A percentile compares a stretch with the other conserved stretches of the same genome.
These are phyloP conservation scores for Wickerhamomyces tratensis DNA, from an alignment of 805 yeast genomes.

Conservation along the genomic window DNA sequence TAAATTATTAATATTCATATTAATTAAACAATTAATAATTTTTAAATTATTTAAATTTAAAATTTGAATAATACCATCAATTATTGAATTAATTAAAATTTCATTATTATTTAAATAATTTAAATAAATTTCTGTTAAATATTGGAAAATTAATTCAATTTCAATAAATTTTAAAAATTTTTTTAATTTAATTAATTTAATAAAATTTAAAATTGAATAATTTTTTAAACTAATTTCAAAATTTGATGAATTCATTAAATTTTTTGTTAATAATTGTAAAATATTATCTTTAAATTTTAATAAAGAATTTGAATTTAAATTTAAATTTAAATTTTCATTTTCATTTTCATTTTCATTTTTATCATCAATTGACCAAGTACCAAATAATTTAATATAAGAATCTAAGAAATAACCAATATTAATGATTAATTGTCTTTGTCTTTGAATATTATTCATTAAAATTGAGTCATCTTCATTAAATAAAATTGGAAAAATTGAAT, in stretches of 20 bases:
- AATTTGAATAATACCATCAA: constrained; percentile 43
- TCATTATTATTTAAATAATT: constrained; percentile 31
- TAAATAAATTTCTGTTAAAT: constrained; percentile 54
- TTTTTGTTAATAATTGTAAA: constrained; percentile 55
- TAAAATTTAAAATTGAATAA: constrained; percentile 54
- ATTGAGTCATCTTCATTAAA: constrained; percentile 15
- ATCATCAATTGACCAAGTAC: constrained; percentile 9
- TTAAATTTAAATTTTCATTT: no score
- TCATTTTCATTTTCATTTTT: constrained; percentile 2
- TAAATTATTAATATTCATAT: no score
- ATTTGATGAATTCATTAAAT: constrained; percentile 56
- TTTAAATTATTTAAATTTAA: constrained; percentile 9
- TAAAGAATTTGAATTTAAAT: no score
- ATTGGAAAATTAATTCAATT: constrained; percentile 49
- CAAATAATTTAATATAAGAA: constrained; percentile 38
- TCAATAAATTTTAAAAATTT: constrained; percentile 46
- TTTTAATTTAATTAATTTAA: constrained; percentile 41
- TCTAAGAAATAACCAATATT: constrained; percentile 49
- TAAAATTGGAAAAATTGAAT: constrained; percentile 34
- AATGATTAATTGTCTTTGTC: constrained; percentile 50
- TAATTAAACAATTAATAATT: no score
- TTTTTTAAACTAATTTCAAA: constrained; percentile 63
- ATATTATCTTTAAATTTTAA: constrained; percentile 52
- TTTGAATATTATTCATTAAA: constrained; percentile 32
- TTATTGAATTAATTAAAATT: constrained; percentile 40